A percentile compares a stretch with the other conserved stretches of the same genome.
These are phyloP conservation scores for Hansenula anomala DNA, from an alignment of 1,139 yeast species.

Conservation along the genomic window DNA sequence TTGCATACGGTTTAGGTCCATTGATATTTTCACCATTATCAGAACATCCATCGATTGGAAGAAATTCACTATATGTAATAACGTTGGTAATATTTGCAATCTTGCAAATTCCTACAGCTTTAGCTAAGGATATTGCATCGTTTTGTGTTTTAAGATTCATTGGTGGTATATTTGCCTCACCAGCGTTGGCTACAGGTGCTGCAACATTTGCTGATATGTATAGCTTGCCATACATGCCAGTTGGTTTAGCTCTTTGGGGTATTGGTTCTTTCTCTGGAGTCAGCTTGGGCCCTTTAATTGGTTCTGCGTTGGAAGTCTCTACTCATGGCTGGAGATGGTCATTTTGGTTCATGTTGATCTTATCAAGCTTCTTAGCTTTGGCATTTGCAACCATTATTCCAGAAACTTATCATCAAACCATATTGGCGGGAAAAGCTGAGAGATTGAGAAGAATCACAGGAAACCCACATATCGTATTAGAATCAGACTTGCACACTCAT, in stretches of 20 bases:
- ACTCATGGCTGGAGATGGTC: slow-evolving; percentile 43
- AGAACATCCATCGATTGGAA: slow-evolving; percentile 47
- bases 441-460: slow-evolving; percentile 44
- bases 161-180: slow-evolving; percentile 51
- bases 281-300: slow-evolving; percentile 58
- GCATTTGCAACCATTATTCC: slow-evolving; percentile 38
- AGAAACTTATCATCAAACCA: slow-evolving; percentile 44
- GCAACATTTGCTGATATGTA: slow-evolving; percentile 53
- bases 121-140: slow-evolving; percentile 47
- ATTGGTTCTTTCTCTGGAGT: slow-evolving; percentile 57
- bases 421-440: slow-evolving; percentile 39
- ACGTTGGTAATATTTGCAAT: slow-evolving; percentile 52
- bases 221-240: slow-evolving; percentile 34
- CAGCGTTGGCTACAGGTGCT: slow-evolving; percentile 56
- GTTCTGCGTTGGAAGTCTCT: slow-evolving; percentile 39
- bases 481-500: slow-evolving; percentile 28
- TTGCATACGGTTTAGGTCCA: slow-evolving; percentile 57
- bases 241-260: slow-evolving; percentile 46
- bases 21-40: slow-evolving; percentile 50
- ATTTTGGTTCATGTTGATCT: slow-evolving; percentile 38
- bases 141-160: slow-evolving; percentile 49
- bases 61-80: slow-evolving; percentile 46
- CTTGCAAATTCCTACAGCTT: slow-evolving; percentile 57
- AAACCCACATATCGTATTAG: slow-evolving; percentile 32
- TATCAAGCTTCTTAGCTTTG: slow-evolving; percentile 33